phyloP scores from a whole-genome alignment of 2,329 filamentous ascomycete genomes.

The Apiospora hydei region DNA sequence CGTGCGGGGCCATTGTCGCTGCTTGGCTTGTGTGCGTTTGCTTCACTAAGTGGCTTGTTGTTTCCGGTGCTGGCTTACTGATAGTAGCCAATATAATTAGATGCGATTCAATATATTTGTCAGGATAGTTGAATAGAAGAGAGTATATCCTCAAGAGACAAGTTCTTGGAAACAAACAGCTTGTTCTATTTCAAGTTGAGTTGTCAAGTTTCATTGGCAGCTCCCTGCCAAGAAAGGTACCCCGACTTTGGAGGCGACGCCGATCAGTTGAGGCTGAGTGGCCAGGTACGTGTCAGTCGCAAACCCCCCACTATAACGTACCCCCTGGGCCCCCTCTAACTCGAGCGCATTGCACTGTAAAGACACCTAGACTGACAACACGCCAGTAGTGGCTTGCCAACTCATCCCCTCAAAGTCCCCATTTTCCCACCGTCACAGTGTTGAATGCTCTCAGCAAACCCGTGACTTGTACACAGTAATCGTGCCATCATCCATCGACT shows the following conservation, averaged over 20 bases:
- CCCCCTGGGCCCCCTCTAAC: background rate
- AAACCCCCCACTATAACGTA: background rate
- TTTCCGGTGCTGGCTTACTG: background rate
- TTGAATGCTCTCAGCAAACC: background rate
- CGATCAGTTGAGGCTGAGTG: conserved; percentile 15
- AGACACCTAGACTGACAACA: background rate
- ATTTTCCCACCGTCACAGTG: background rate
- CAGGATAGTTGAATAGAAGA: background rate
- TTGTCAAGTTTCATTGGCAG: conserved; percentile 9
- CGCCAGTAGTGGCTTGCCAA: background rate
- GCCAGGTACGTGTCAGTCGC: background rate
- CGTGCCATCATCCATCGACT: background rate
- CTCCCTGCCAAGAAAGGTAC: background rate
- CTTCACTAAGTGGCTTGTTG: background rate
- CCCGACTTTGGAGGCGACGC: conserved; percentile 7
- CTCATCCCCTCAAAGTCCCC: background rate
- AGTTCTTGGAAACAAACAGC: background rate
- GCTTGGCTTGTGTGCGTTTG: background rate
- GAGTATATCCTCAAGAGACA: background rate
- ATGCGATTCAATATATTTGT: background rate
- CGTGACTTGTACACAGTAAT: background rate
- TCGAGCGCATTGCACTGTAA: background rate
- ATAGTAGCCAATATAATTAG: background rate
- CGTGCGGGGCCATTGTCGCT: conserved; percentile 63
- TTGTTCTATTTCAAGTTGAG: background rate